Base-by-base conservation (phyloP, 495 filamentous ascomycete species). In the Friedmanniomyces simplex region DNA sequence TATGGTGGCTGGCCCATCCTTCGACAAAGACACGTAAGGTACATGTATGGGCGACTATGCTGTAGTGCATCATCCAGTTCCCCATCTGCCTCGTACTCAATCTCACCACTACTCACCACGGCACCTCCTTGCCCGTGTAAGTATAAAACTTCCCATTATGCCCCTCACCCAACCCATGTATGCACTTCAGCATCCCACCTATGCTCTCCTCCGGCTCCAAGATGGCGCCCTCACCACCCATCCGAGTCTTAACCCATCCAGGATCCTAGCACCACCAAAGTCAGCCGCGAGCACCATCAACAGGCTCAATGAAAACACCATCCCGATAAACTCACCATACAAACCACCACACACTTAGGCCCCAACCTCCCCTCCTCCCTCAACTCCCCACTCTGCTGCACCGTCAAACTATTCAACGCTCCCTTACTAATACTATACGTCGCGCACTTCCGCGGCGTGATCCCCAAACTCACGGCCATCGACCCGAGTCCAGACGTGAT, bases 371-470 rank as follows among this genome's bases (percentile, higher is more conserved):
- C 39, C 39, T 43, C 39, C 21, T 61, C 57, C 32, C 60, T 60
- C 14, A 75, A 36, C 37, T 72, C 68, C 10, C 53, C 63, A 30
- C 65, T 64, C 53, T 75, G 72, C 57, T 76, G 74, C n/a, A 70
- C 61, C 7, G 61, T 71, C 52, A 76, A 63, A 67, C 72, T 72
- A 52, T 76, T 74, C 21, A 76, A 41, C 25, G 63, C 73, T 8
- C 71, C 74, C 54, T 76, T 76, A 54, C 64, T 67, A 37, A 76
- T 72, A 12, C 61, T 66, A 54, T 76, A 76, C 0, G 71, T 66
- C 3, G 68, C 50, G 24, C 58, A 65, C 54, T 66, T 66, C 13
- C 65, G 26, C 11, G 62, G 55, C 21, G 39, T 51, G 28, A 53
- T 54, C 3, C 21, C 50, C 1, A 49, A 30, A 36, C 65, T 69